Evolutionary conservation across 2,329 filamentous ascomycete species (phyloP), one percentile per base, ranked within the genome.

Genomic region (Drechslerella dactyloides): DNA sequence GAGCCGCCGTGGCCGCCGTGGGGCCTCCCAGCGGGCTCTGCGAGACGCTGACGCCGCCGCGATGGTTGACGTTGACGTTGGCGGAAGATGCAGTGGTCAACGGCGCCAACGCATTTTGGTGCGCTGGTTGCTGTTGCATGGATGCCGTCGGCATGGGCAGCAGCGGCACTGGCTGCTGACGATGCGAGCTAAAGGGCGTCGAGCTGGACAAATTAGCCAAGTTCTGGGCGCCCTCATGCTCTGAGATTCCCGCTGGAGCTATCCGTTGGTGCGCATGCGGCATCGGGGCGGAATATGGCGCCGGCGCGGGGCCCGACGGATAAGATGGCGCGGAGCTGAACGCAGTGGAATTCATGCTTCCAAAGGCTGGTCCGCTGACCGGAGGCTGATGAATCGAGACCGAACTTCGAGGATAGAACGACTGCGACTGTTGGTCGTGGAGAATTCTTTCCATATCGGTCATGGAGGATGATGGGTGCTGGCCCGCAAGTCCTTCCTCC

Each of bases 51-150:
- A 70, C 48, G 50, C 66, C 64, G 46, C 66, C 66, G 54, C 66
- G 66, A 60, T 63, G 66, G 33, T 62, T 70, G 37, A 70, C 54
- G 50, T 59, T 70, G 46, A 59, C 58, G 33, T 62, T 52, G 33
- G 54, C 59, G 13, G 59, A 53, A 8, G 66, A 50, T 40, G 59
- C 66, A 35, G 66, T 64, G 13, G 66, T 59, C 50, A 70, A 59
- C 30, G 66, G 66, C 30, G 66, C 66, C 66, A 70, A 70, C 66
- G 66, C 66, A 70, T 70, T 70, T 52, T 70, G 66, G 37, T 70
- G 66, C 52, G 63, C 58, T 44, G 66, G 50, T 42, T 63, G 66
- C 24, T 70, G 66, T 64, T 70, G 66, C 59, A 70, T 70, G 13
- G 66, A 70, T 23, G 61, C 64, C 8, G 66, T 70, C 59, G 66